phyloP scores from a whole-genome alignment of 2,329 filamentous ascomycete species.

The Aspergillus brasiliensis region DNA sequence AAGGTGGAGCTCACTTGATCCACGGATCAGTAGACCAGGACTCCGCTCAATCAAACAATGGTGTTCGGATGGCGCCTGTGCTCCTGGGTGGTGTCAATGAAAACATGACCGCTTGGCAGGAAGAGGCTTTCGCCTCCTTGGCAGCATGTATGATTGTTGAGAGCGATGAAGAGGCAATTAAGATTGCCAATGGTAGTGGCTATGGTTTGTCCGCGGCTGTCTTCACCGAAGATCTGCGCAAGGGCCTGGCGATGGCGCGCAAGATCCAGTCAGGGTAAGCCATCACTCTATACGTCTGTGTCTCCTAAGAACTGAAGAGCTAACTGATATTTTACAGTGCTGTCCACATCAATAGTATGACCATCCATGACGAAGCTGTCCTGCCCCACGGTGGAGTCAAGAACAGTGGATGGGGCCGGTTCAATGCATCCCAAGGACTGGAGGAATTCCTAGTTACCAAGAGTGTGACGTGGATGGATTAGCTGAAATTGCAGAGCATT shows the following conservation, averaged over 20 bases:
- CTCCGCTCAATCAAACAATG: conserved; percentile 16
- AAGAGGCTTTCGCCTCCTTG: conserved; percentile 74
- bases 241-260: conserved; percentile 59
- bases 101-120: conserved; percentile 72
- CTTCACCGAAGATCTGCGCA: conserved; percentile 68
- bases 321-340: conserved; percentile 25
- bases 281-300: conserved; percentile 22
- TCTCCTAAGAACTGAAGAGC: neutral
- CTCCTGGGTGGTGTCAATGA: conserved; percentile 66
- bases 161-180: conserved; percentile 64
- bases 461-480: conserved; percentile 61
- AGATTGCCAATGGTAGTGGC: conserved; percentile 75
- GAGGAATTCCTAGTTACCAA: conserved; percentile 65
- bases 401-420: conserved; percentile 61
- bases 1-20: conserved; percentile 34
- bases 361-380: conserved; percentile 62
- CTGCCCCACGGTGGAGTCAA: conserved; percentile 67
- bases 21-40: conserved; percentile 23
- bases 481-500: neutral
- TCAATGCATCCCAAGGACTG: conserved; percentile 56
- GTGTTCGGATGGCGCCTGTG: conserved; percentile 60
- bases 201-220: conserved; percentile 72
- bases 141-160: conserved; percentile 68
- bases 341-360: conserved; percentile 68
- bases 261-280: conserved; percentile 63